These are phyloP conservation scores for Fusarium liriodendri DNA, from an alignment of 2,329 filamentous ascomycete genomes.

Conservation along the genomic window DNA sequence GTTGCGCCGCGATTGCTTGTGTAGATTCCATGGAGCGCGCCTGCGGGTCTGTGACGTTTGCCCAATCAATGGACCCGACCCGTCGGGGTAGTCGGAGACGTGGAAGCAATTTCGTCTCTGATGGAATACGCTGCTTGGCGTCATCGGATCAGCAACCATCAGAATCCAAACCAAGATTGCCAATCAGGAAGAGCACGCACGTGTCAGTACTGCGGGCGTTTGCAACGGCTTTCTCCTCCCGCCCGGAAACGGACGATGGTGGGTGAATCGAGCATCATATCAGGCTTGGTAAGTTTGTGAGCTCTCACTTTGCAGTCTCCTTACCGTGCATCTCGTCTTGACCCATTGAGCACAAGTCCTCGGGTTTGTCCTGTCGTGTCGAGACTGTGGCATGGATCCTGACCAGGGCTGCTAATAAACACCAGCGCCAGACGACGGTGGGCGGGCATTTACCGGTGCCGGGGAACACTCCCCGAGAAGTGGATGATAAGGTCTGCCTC, in stretches of 20 bases:
- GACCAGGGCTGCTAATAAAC: constrained; percentile 29
- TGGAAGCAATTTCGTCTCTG: constrained; percentile 19
- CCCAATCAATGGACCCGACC: constrained; percentile 2
- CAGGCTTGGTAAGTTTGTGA: background rate
- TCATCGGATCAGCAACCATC: constrained; percentile 27
- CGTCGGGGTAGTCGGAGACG: background rate
- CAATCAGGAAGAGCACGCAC: constrained; percentile 12
- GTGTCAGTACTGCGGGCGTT: constrained; percentile 21
- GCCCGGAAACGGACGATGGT: background rate
- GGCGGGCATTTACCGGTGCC: constrained; percentile 20
- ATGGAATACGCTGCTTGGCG: constrained; percentile 15
- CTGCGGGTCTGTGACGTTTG: constrained; percentile 15
- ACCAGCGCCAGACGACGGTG: constrained; percentile 7
- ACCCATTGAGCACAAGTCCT: background rate
- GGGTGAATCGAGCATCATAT: background rate
- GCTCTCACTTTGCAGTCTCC: background rate
- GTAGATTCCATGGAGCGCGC: background rate
- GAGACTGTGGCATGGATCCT: constrained; percentile 8
- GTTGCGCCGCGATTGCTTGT: background rate
- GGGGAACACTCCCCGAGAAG: constrained; percentile 30
- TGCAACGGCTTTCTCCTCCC: constrained; percentile 18
- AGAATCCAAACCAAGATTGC: constrained; percentile 7
- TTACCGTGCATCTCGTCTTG: background rate
- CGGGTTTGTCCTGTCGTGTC: background rate
- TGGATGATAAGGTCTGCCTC: constrained; percentile 7